A percentile compares a stretch with the other conserved stretches of the same genome.
Conservation (phyloP, 2,329 filamentous ascomycete species). For the Exophiala xenobiotica region DNA sequence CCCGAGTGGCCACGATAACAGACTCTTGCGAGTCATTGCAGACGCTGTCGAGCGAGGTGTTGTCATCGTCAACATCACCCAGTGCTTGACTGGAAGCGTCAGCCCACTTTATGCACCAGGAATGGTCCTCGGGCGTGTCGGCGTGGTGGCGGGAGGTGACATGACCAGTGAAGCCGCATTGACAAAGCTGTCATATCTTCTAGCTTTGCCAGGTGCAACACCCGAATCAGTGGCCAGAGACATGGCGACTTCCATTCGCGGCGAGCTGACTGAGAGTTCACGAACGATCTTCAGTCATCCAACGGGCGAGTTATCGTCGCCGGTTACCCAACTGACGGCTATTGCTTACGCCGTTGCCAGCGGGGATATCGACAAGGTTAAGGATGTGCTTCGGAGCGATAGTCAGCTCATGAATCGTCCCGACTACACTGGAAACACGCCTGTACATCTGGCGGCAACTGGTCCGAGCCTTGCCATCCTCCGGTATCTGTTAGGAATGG, state of each 20-base stretch:
- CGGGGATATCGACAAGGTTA: slow-evolving; percentile 65
- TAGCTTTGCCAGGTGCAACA: slow-evolving; percentile 66
- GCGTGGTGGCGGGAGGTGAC: slow-evolving; percentile 72
- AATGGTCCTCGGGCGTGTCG: slow-evolving; percentile 74
- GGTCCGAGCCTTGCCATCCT: slow-evolving; percentile 56
- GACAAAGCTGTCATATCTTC: slow-evolving; percentile 84
- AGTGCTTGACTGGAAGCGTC: slow-evolving; percentile 74
- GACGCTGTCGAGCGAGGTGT: slow-evolving; percentile 77
- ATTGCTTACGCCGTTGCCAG: slow-evolving; percentile 78
- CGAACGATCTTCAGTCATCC: slow-evolving; percentile 76
- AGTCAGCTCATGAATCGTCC: slow-evolving; percentile 68
- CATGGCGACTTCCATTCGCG: slow-evolving; percentile 75
- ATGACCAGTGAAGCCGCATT: slow-evolving; percentile 81
- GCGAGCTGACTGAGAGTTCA: slow-evolving; percentile 78
- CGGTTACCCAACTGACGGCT: slow-evolving; percentile 67
- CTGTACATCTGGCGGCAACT: slow-evolving; percentile 58
- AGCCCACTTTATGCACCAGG: slow-evolving; percentile 76
- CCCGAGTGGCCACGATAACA: slow-evolving; percentile 75
- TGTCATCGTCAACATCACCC: slow-evolving; percentile 86
- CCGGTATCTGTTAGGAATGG: slow-evolving; percentile 51
- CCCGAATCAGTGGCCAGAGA: slow-evolving; percentile 64
- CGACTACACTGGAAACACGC: slow-evolving; percentile 80
- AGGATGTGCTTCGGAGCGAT: slow-evolving; percentile 67
- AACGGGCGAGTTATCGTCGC: slow-evolving; percentile 50
- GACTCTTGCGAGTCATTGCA: slow-evolving; percentile 73